Percentiles rank a stretch among this genome's conserved stretches.
phyloP scores from a whole-genome alignment of 2,329 filamentous ascomycete species.

The Blastomyces silverae region DNA sequence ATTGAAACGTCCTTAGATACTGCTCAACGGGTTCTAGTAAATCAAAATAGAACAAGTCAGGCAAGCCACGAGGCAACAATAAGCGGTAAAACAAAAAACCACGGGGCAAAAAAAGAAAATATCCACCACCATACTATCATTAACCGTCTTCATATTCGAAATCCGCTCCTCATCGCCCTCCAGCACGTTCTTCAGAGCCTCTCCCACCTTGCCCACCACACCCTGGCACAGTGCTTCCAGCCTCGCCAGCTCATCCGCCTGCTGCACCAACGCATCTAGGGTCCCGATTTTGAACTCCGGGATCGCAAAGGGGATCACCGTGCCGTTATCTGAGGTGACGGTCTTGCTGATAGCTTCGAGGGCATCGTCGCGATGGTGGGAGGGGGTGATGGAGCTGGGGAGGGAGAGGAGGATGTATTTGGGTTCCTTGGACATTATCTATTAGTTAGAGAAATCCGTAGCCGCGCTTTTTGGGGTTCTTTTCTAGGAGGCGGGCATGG shows the following conservation, averaged over 20 bases:
- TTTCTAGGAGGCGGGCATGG: background rate
- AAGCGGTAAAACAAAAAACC: background rate
- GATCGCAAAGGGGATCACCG: conserved; percentile 68
- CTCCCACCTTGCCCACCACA: conserved; percentile 80
- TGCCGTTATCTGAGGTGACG: conserved; percentile 66
- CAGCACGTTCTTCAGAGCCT: conserved; percentile 74
- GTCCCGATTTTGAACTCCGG: conserved; percentile 98
- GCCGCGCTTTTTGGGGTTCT: background rate
- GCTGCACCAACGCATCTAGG: conserved; percentile 86
- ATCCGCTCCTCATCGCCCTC: conserved; percentile 79
- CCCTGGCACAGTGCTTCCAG: conserved; percentile 70
- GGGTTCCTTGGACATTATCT: conserved; percentile 39
- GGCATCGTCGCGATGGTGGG: conserved; percentile 72
- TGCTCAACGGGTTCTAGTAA: conserved; percentile 82
- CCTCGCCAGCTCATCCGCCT: conserved; percentile 91
- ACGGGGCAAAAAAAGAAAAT: conserved; percentile 13
- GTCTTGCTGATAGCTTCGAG: conserved; percentile 67
- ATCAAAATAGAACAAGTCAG: conserved; percentile 11
- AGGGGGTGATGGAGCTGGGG: conserved; percentile 77
- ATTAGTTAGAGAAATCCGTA: background rate
- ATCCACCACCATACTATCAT: conserved; percentile 63
- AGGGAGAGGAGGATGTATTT: conserved; percentile 88
- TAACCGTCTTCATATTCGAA: conserved; percentile 82
- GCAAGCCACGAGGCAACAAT: background rate
- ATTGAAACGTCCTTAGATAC: conserved; percentile 80